Percentiles rank a stretch among this genome's conserved stretches.
Conservation (phyloP, 176 grass and related monocot species). For the Carex littledalei region DNA sequence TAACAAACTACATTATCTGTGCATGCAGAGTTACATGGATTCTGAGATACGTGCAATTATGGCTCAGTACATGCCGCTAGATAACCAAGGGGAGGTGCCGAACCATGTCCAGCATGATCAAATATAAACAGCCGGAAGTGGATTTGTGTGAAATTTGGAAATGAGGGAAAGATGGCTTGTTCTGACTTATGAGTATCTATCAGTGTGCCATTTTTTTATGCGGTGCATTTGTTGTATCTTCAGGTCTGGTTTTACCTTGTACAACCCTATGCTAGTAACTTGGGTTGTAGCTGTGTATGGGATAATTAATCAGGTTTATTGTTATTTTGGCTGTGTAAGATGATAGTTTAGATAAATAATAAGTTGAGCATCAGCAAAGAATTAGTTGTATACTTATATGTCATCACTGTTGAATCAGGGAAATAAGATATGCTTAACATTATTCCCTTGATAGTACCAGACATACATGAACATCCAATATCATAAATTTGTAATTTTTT, state of each 20-base stretch:
- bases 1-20: slow-evolving; percentile 14
- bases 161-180: slow-evolving; percentile 1
- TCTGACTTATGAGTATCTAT: not conserved
- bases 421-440: not conserved
- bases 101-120: slow-evolving; percentile 51
- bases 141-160: not conserved
- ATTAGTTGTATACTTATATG: not conserved
- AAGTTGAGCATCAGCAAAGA: not conserved
- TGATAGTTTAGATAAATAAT: slow-evolving; percentile 11
- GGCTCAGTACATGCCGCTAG: slow-evolving; percentile 86
- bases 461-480: not conserved
- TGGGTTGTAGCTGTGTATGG: not conserved
- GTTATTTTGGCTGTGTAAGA: not conserved
- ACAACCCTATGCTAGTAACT: not conserved
- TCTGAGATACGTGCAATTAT: slow-evolving; percentile 86
- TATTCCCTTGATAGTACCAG: not conserved
- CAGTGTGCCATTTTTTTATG: slow-evolving; percentile 15
- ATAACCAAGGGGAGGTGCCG: slow-evolving; percentile 50
- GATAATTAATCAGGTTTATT: slow-evolving; percentile 5
- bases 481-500: not conserved
- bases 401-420: not conserved
- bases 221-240: not conserved
- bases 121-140: slow-evolving; percentile 26
- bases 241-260: slow-evolving; percentile 1
- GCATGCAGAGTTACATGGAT: slow-evolving; percentile 72